Base-by-base conservation (phyloP, 148 eudicot species). In the Fagopyrum tataricum region DNA sequence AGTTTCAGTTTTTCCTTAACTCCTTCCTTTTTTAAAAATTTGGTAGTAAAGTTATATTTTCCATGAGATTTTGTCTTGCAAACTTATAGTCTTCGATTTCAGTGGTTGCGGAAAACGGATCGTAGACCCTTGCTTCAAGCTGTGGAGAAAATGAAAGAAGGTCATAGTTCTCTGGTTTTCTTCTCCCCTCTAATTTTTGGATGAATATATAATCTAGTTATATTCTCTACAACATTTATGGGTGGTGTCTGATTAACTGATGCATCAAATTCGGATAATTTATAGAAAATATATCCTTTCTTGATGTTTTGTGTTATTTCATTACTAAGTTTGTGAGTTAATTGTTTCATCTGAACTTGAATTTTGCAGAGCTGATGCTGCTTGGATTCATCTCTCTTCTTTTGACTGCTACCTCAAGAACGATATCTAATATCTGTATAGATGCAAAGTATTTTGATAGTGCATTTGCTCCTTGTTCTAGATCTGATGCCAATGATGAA, bases 121-220 rank as follows among this genome's bases (percentile, higher is more conserved):
- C 78, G 97, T 47, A 95, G 85, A 67, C 99, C 99, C 71, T 78
- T 95, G 79, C 92, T 95, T 78, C 87, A 91, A 75, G 92, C 99
- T 67, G 86, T 95, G 37, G 99, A 91, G 84, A 95, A 91, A 79
- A 95, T 95, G 97, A 95, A 95, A 87, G 97, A 91, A 95, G 99
- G 97, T 91, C 82, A 18, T 44, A 18, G 11, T 61, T n/a, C 37
- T 21, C 14, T 47, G 11, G 0, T 31, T 47, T 47, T 47, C 51
- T 47, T 47, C 51, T 47, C 14, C 51, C 13, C 51, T 47, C 42
- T 6, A 24, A 48, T 46, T 59, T 70, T 67, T 71, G 17, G 2
- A 31, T 31, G 37, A 31, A 1, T 31, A 31, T 31, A 31, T 31
- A 31, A 31, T 31, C 37, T 31, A 31, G 0, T 31, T 31, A 31